These are phyloP conservation scores for Ophiostoma angusticollis DNA, from an alignment of 2,329 filamentous ascomycete species.

Conservation along the genomic window DNA sequence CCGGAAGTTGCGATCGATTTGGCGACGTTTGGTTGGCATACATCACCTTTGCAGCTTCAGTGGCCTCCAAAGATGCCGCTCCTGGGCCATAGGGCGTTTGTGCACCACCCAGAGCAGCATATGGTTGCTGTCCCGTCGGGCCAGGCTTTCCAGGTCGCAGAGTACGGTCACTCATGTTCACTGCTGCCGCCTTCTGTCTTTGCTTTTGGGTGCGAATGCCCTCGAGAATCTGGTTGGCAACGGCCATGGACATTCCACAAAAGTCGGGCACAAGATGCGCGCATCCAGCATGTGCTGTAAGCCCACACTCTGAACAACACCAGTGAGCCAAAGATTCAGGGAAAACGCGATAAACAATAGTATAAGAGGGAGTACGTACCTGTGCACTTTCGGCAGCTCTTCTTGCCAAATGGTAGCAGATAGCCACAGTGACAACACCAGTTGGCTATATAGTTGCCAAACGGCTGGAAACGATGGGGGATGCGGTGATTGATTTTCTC, in stretches of 20 bases:
- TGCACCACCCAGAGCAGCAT: slow-evolving; percentile 5
- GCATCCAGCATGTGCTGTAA: slow-evolving; percentile 84
- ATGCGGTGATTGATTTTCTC: slow-evolving; percentile 99
- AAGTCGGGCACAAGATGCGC: slow-evolving; percentile 96
- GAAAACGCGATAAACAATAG: slow-evolving; percentile 23
- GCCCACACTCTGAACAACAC: slow-evolving; percentile 81
- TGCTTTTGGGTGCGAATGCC: slow-evolving; percentile 68
- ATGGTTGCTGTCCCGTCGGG: slow-evolving; percentile 9
- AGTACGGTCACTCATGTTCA: slow-evolving; percentile 51
- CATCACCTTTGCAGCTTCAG: slow-evolving; percentile 51
- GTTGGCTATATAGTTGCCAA: slow-evolving; percentile 93
- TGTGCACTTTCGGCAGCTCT: slow-evolving; percentile 84
- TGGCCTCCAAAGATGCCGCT: slow-evolving; percentile 37
- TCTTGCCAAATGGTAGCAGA: slow-evolving; percentile 84
- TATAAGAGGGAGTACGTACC: slow-evolving; percentile 41
- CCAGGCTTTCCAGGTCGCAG: slow-evolving; percentile 42
- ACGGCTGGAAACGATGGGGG: slow-evolving; percentile 92
- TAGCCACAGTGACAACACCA: slow-evolving; percentile 99
- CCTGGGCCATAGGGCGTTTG: slow-evolving; percentile 19
- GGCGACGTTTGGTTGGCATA: slow-evolving; percentile 42
- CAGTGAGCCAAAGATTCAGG: too few relatives aligned
- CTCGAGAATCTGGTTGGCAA: slow-evolving; percentile 83
- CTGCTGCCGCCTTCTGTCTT: slow-evolving; percentile 36
- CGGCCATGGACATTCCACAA: slow-evolving; percentile 98
- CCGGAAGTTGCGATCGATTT: slow-evolving; percentile 37